Evolutionary conservation across 768 basidiomycete species (phyloP), one percentile per base, ranked within the genome.

Genomic region (Phylloporus sp.): DNA sequence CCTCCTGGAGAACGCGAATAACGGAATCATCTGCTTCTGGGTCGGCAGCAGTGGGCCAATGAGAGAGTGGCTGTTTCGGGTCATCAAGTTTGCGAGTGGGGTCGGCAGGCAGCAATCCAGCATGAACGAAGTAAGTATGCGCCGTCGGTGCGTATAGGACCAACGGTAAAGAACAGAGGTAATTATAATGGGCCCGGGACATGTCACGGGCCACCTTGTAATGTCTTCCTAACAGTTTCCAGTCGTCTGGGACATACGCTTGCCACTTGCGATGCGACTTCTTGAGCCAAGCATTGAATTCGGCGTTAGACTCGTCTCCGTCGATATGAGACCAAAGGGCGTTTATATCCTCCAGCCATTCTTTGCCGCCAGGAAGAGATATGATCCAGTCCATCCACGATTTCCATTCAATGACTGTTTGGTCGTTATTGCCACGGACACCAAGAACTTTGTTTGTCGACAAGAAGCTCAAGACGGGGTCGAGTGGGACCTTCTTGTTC

Each of bases 391-490:
- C 75, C 45, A 89, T 78, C 91, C 92, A 98, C 2, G 77, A 73
- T 23, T 84, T 77, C 95, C 95, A 97, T 70, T 95, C 88, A 40
- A 97, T 78, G 39, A 94, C 81, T 55, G 79, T 79, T 69, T 97
- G 92, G 71, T 98, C 95, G 63, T 97, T 91, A 66, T 98, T 98
- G 0, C 95, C 95, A 27, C 95, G 82, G 4, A 97, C 91, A 15
- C 92, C 93, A 22, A 78, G 78, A 38, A 91, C 74, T 45, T 82
- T 79, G 59, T 85, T 65, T 9, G 70, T 61, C 3, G 82, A 70
- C 76, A 97, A 76, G 67, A 80, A 90, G 7, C 73, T 68, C 9
- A 95, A 70, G 18, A 88, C 76, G 6, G 78, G 73, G 52, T 85
- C 67, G 0, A 88, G 86, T n/a, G 78, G 77, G 31, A 76, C 56